Evolutionary conservation across 2,329 filamentous ascomycete species (phyloP), one percentile per base, ranked within the genome.

Genomic region (Trichoderma oligosporum): DNA sequence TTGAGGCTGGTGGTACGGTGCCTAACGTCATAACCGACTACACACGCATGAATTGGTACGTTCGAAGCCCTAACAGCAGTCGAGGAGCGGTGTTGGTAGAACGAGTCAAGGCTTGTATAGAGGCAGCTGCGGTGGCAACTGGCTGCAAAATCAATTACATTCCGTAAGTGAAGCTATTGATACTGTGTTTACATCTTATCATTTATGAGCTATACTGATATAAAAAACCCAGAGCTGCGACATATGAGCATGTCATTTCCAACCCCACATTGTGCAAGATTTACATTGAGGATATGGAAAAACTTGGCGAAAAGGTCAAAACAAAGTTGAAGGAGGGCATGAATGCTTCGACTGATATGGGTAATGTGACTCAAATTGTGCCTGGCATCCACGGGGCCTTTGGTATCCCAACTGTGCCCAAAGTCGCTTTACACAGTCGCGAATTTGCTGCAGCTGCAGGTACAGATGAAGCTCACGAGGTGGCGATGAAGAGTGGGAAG

Each of bases 311-410:
- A 35, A 72, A 71, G 8, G 66, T 77, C 12, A 59, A 73, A n/a
- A 46, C 64, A 14, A 60, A 61, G 16, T 67, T 72, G 31, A 69
- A 74, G 0, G 71, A 74, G 47, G 66, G 73, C 1, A 64, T 76
- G 57, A 64, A 65, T 11, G 69, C 67, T 8, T 78, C 77, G 0
- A 79, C 78, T 0, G 77, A 80, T 64, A 78, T 79, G 77, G 78
- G 78, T 20, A 81, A 81, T 54, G 76, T 81, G 8, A 75, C 73
- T 11, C 76, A 80, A 49, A 60, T 71, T 1, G 67, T 76, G 2
- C 78, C 78, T 1, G 73, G 72, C 4, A 74, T 81, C 48, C 78
- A 81, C 60, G 74, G 76, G 4, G 74, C 72, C 29, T 80, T 81
- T 57, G 69, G 66, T 1, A 77, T 82, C 31, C 70, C 74, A 0